Evolutionary conservation across 148 eudicot genomes (phyloP).

Genomic region (Rhododendron simsii): DNA sequence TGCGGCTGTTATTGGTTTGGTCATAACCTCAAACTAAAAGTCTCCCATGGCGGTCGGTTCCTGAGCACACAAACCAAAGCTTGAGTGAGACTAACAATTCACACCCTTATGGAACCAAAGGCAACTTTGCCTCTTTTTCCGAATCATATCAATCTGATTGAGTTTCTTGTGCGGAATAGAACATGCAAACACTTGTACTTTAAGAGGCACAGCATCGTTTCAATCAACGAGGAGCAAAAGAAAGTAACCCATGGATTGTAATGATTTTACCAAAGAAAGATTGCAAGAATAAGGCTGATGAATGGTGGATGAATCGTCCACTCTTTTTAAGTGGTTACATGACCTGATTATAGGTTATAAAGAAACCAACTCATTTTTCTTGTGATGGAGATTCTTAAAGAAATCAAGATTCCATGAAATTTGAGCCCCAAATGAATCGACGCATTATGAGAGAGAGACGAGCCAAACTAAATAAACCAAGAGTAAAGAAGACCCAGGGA

Average conservation of each 20-base stretch:
- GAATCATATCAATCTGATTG: neutral
- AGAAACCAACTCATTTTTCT: neutral
- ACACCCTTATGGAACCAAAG: neutral
- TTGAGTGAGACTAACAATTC: neutral
- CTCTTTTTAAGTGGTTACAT: neutral
- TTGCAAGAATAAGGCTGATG: neutral
- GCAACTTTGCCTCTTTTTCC: neutral
- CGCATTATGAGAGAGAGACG: neutral
- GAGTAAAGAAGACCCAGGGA: neutral
- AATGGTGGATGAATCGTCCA: neutral
- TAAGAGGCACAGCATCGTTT: neutral
- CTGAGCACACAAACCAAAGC: neutral
- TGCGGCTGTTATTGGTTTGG: neutral
- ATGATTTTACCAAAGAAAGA: neutral
- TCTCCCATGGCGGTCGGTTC: neutral
- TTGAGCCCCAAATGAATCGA: neutral
- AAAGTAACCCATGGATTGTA: neutral
- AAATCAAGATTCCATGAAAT: neutral
- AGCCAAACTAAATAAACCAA: neutral
- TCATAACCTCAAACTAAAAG: neutral
- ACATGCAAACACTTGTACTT: neutral
- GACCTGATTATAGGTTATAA: neutral
- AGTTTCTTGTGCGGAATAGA: neutral
- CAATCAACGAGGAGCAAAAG: neutral
- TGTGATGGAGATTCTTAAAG: neutral